phyloP scores from a whole-genome alignment of 2,329 filamentous ascomycete species.

The Monosporascus sp. region DNA sequence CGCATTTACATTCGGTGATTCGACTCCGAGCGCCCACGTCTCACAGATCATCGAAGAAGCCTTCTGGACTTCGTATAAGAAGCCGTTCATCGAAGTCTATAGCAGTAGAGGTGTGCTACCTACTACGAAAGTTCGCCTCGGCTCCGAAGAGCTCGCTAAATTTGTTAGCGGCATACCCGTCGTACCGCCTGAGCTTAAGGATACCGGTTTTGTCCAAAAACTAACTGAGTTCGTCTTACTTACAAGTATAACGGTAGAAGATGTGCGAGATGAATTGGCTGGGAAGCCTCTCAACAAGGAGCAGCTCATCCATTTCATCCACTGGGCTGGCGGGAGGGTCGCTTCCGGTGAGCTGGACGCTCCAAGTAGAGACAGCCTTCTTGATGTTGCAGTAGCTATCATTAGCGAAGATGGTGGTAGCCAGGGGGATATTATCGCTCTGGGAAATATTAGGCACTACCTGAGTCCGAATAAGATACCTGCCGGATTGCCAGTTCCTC shows the following conservation, averaged over 20 bases:
- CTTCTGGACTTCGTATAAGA: conserved; percentile 89
- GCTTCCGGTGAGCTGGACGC: conserved; percentile 67
- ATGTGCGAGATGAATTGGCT: conserved; percentile 80
- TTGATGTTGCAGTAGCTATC: conserved; percentile 75
- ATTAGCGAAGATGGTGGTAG: conserved; percentile 53
- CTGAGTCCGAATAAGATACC: conserved; percentile 75
- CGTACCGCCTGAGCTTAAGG: conserved; percentile 69
- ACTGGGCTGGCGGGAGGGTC: conserved; percentile 74
- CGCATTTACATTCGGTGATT: conserved; percentile 84
- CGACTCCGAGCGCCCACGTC: conserved; percentile 79
- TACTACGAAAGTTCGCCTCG: conserved; percentile 78
- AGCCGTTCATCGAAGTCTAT: conserved; percentile 78
- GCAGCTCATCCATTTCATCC: conserved; percentile 78
- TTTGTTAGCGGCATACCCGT: conserved; percentile 90
- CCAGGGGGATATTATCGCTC: conserved; percentile 66
- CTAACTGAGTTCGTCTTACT: conserved; percentile 81
- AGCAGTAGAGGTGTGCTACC: conserved; percentile 82
- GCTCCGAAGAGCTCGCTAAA: conserved; percentile 54
- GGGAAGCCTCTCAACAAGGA: conserved; percentile 72
- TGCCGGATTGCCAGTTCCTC: conserved; percentile 72
- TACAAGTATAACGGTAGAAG: conserved; percentile 78
- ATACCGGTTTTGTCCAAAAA: conserved; percentile 71
- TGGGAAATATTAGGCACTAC: conserved; percentile 71
- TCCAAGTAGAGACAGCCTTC: conserved; percentile 60
- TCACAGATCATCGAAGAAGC: conserved; percentile 87